Evolutionary conservation across 164 flowering plant genomes (phyloP).

Genomic region (Litsea cubeba): DNA sequence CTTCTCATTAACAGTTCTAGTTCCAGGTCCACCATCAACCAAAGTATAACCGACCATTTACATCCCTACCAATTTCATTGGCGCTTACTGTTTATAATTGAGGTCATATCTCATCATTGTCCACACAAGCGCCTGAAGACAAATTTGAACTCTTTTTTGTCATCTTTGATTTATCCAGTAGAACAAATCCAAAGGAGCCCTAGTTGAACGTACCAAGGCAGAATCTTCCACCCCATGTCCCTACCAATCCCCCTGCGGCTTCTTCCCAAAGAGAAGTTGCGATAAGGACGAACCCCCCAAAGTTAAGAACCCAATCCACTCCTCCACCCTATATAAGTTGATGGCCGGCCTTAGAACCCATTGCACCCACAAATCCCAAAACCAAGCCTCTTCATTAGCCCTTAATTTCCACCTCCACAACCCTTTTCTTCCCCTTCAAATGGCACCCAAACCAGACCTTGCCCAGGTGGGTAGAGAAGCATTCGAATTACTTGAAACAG

Average conservation of each 20-base stretch:
- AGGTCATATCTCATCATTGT: no score
- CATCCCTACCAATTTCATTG: no score
- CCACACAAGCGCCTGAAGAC: no score
- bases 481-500: background rate
- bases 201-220: background rate
- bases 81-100: no score
- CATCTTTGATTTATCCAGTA: no score
- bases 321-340: background rate
- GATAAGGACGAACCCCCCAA: background rate
- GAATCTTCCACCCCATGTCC: background rate
- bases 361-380: background rate
- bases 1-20: no score
- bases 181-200: no score
- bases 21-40: no score
- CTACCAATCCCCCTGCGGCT: background rate
- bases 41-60: no score
- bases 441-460: constrained; percentile 1
- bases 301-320: background rate
- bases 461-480: background rate
- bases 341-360: background rate
- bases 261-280: background rate
- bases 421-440: background rate
- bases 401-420: no score
- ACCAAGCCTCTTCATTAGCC: background rate
- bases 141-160: no score